Evolutionary conservation across 1,284 basidiomycete genomes (phyloP).

Genomic region (Ustilago hordei): DNA sequence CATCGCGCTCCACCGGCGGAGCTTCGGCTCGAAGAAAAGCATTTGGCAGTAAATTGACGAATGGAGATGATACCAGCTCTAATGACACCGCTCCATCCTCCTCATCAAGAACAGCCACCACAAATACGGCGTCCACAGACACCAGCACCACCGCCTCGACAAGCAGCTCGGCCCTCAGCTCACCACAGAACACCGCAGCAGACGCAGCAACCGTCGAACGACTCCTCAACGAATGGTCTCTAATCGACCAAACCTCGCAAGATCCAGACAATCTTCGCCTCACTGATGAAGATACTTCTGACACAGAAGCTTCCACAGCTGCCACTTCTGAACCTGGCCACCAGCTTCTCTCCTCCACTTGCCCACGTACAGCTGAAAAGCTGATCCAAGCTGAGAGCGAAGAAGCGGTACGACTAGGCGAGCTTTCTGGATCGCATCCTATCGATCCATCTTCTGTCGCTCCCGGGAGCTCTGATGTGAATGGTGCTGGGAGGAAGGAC

Average conservation of each 20-base stretch:
- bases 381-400: constrained; percentile 5
- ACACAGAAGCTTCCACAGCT: constrained; percentile 19
- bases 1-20: not conserved
- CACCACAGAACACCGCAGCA: constrained; percentile 7
- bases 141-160: not conserved
- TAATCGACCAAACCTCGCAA: constrained; percentile 33
- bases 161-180: constrained; percentile 5
- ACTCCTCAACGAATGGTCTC: constrained; percentile 48
- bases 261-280: constrained; percentile 45
- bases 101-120: not conserved
- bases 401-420: constrained; percentile 15
- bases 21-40: constrained; percentile 14
- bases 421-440: constrained; percentile 18
- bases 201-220: constrained; percentile 41
- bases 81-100: not conserved
- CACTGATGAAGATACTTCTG: constrained; percentile 49
- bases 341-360: not conserved
- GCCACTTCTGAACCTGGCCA: constrained; percentile 2
- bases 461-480: constrained; percentile 6
- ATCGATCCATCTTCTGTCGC: constrained; percentile 23
- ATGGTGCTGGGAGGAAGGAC: not conserved
- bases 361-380: not conserved
- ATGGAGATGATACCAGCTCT: not conserved
- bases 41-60: constrained; percentile 33
- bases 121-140: not conserved